These are phyloP conservation scores for Nakataea oryzae DNA, from an alignment of 2,329 filamentous ascomycete genomes.

Conservation along the genomic window DNA sequence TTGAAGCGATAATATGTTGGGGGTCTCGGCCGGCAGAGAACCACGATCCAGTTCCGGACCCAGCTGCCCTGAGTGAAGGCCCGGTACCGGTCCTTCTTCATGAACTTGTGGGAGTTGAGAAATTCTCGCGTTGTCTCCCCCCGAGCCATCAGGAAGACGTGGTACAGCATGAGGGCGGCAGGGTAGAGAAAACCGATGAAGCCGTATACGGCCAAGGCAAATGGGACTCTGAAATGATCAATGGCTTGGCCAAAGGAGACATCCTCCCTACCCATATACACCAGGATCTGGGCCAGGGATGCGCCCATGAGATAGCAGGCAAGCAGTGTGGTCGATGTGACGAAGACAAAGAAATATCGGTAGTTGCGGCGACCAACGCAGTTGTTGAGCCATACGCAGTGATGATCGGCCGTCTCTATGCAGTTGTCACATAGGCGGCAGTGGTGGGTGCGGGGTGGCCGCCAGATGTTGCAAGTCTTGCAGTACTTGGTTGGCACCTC, in stretches of 20 bases:
- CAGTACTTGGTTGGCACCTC: constrained; percentile 98
- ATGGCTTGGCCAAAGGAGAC: constrained; percentile 62
- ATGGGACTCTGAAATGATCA: constrained; percentile 63
- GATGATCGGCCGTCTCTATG: constrained; percentile 93
- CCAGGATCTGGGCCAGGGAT: constrained; percentile 69
- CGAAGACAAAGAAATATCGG: constrained; percentile 92
- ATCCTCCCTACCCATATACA: constrained; percentile 54
- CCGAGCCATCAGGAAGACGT: constrained; percentile 79
- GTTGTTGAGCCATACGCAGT: constrained; percentile 99
- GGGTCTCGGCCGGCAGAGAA: constrained; percentile 72
- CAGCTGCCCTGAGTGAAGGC: constrained; percentile 75
- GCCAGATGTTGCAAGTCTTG: constrained; percentile 96
- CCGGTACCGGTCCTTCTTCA: constrained; percentile 81
- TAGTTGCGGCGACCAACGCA: constrained; percentile 96
- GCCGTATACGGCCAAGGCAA: constrained; percentile 81
- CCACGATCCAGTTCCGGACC: constrained; percentile 68
- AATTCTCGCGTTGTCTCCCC: constrained; percentile 96
- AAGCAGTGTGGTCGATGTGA: constrained; percentile 68
- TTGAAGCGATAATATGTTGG: constrained; percentile 90
- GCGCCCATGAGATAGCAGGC: constrained; percentile 66
- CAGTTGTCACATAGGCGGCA: constrained; percentile 96
- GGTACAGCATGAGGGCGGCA: constrained; percentile 73
- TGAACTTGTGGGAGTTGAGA: constrained; percentile 90
- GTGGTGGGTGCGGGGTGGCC: constrained; percentile 88
- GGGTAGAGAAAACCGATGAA: constrained; percentile 70